Base-by-base conservation (phyloP, 441 rosid genomes). In the Flueggea neowawraea region DNA sequence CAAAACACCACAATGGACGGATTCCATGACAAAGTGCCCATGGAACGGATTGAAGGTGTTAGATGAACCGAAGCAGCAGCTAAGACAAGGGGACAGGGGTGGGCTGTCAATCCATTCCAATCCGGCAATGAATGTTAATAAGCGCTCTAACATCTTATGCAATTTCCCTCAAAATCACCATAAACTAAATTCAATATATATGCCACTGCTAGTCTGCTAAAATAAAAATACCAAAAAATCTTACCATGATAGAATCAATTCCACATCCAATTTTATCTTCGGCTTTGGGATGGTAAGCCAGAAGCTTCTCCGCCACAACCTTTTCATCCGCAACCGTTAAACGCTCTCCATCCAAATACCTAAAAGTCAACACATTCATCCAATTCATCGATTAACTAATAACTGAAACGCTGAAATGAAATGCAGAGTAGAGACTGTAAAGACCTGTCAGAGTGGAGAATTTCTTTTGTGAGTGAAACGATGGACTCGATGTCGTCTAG, bases 221-320 rank as follows among this genome's bases (percentile, higher is more conserved):
- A 54, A 4, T 11, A 54, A 47, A 55, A 15, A 17, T 41, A 56
- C 28, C 61, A 70, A 51, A 44, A n/a, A 33, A 61, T 47, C 80
- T 69, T 74, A 91, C 97, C 91, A 89, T 87, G 36, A 89, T 72
- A 57, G 78, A 84, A 66, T 80, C 84, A 64, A 89, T 77, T 54
- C 96, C 98, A 54, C 89, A 84, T 57, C 95, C 98, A 62, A 89
- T 81, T 85, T 89, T 89, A 68, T 89, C 96, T 59, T 80, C 87
- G 65, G 79, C 78, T 62, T 79, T 86, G n/a, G 93, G 91, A 75
- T 91, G 96, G 77, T 81, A 70, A 52, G 65, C 75, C 64, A 91
- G 92, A 79, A 91, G 89, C 86, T 73, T 87, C 76, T 82, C 84
- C 13, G 73, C 69, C 59, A 87, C 77, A 69, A 69, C 45, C 65